These are phyloP conservation scores for Prunus fruticosa DNA, from an alignment of 306 rosid species.

Conservation along the genomic window DNA sequence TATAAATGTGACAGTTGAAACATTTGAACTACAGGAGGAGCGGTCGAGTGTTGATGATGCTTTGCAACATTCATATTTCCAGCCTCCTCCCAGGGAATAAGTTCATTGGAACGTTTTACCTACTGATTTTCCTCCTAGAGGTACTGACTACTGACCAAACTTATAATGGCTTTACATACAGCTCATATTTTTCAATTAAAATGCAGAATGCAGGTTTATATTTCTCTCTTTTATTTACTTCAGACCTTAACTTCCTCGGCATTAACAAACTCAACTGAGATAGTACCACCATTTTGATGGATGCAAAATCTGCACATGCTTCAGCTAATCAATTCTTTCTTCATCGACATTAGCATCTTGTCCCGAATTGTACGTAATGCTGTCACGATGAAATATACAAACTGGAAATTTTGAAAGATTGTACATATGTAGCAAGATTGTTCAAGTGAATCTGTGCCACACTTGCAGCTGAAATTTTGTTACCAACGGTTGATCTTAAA, in stretches of 20 bases:
- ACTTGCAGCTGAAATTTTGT: neutral
- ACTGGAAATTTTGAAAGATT: neutral
- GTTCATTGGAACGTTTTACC: neutral
- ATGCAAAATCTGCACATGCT: conserved; percentile 47
- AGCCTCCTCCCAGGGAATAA: conserved; percentile 50
- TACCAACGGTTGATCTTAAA: neutral
- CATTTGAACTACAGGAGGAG: conserved; percentile 60
- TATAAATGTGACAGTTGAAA: neutral
- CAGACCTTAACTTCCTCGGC: conserved; percentile 33
- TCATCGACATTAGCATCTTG: conserved; percentile 37
- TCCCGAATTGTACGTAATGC: conserved; percentile 59
- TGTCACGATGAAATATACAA: conserved; percentile 34
- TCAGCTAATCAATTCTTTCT: conserved; percentile 44
- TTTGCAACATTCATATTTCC: conserved; percentile 79
- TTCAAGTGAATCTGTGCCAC: neutral
- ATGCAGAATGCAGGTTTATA: neutral
- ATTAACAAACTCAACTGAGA: conserved; percentile 61
- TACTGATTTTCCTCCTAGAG: neutral
- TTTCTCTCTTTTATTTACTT: neutral
- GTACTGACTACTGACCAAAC: neutral
- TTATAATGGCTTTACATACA: too few species aligned
- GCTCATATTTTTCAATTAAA: neutral
- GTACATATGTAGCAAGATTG: neutral
- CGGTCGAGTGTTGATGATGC: conserved; percentile 78
- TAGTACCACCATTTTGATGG: conserved; percentile 83